Base-by-base conservation (phyloP, 2,329 filamentous ascomycete genomes). In the Cytospora mali region DNA sequence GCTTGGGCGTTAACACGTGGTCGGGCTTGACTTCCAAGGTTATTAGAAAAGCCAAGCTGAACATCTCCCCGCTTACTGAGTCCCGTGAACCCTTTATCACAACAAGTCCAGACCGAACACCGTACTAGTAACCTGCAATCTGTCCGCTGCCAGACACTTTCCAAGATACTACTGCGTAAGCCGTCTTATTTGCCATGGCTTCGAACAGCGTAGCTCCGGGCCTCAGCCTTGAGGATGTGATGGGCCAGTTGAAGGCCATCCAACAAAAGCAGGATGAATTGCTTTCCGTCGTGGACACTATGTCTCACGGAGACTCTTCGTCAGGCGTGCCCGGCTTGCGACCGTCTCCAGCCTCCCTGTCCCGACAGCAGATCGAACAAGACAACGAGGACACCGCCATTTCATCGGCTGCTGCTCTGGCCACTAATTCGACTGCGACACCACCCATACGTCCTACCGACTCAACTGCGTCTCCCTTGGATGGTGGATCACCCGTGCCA, bases 391-490 rank as follows among this genome's bases (percentile, higher is more conserved):
- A 56, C 4, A 54, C 64, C 28, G 66, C 63, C 18, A 56, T 66
- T 5, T 63, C 62, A 13, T 64, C 69, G 39, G 50, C 64, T 28
- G 53, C 66, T 49, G 49, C 66, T 23, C 58, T 66, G 21, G 69
- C 69, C 39, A 62, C 69, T 48, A 66, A 70, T 18, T 55, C 65
- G 33, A 68, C 68, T 2, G 66, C 64, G 39, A 58, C 69, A n/a
- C 67, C 69, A 7, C 67, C 70, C 25, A 64, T 65, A 39, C 65
- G 69, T 23, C 66, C 65, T 23, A 68, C 68, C 42, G 71, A 68
- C 29, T 51, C 48, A 35, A 66, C 49, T 33, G 60, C 9, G 2
- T 55, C 64, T 10, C 58, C 64, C 9, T 18, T 46, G 3, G 21
- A 23, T 14, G 58, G 64, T 18, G 25, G 55, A 9, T 62, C 64